These are phyloP conservation scores for Aquilaria malaccensis DNA, from an alignment of 345 rosid species.

Conservation along the genomic window DNA sequence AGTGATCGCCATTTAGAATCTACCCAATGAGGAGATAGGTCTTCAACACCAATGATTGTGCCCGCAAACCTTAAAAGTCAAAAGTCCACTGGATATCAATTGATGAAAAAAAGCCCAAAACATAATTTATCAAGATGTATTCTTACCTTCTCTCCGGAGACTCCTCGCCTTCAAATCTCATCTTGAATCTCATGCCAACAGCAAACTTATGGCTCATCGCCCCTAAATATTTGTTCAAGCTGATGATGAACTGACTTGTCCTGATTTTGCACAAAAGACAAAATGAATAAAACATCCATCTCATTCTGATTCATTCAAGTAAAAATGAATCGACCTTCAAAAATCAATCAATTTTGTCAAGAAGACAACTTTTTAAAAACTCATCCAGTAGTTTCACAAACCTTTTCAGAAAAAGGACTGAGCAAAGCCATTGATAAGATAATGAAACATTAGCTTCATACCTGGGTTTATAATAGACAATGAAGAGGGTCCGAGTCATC, in stretches of 20 bases:
- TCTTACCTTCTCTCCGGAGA: conserved; percentile 72
- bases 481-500: conserved; percentile 41
- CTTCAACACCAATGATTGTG: conserved; percentile 58
- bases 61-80: conserved; percentile 47
- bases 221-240: conserved; percentile 50
- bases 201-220: conserved; percentile 35
- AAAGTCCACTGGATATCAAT: neutral
- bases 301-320: too few species aligned
- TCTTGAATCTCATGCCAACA: conserved; percentile 65
- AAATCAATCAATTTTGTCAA: neutral
- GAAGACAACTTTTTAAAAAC: too few species aligned
- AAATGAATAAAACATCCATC: conserved; percentile 71
- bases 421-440: neutral
- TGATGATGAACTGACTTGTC: conserved; percentile 56
- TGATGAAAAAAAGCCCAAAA: neutral
- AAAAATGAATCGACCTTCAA: neutral
- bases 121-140: conserved; percentile 50
- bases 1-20: conserved; percentile 68
- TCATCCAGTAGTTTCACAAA: too few species aligned
- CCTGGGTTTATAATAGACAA: conserved; percentile 80
- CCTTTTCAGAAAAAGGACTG: too few species aligned
- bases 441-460: conserved; percentile 10
- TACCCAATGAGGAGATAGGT: conserved; percentile 53
- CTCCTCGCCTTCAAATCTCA: conserved; percentile 82
- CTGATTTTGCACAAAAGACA: conserved; percentile 56